Evolutionary conservation across 805 yeast species (phyloP).

Genomic region (Schwanniomyces vanrijiae): DNA sequence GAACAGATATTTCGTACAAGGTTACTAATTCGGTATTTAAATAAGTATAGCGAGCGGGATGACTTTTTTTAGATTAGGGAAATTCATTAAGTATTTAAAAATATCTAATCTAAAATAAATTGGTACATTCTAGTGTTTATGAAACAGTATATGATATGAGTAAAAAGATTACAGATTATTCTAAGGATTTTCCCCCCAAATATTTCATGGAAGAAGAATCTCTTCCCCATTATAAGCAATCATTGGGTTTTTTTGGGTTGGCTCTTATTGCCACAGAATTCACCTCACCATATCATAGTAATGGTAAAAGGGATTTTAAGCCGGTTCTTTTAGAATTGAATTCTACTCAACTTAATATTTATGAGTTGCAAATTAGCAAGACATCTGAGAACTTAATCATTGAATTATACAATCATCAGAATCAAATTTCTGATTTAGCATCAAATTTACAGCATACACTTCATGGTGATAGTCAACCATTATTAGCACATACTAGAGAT

Average conservation of each 20-base stretch:
- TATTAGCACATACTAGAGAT: conserved; percentile 3
- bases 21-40: neutral
- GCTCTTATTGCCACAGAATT: conserved; percentile 36
- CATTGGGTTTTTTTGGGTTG: conserved; percentile 33
- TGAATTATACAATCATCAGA: conserved; percentile 30
- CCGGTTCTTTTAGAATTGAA: conserved; percentile 40
- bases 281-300: conserved; percentile 34
- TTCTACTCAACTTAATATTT: conserved; percentile 37
- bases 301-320: conserved; percentile 27
- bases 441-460: neutral
- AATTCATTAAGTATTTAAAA: neutral
- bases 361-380: conserved; percentile 23
- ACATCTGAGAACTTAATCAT: conserved; percentile 21
- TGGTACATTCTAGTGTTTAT: neutral
- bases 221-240: conserved; percentile 31
- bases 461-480: neutral
- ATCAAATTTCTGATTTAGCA: conserved; percentile 19
- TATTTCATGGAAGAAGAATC: conserved; percentile 22
- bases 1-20: neutral
- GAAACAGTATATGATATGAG: neutral
- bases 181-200: conserved; percentile 13
- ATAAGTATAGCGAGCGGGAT: neutral
- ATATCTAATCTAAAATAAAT: neutral
- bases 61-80: neutral
- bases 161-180: neutral